Percentiles rank a stretch among this genome's conserved stretches.
Evolutionary conservation across 148 eudicot genomes (phyloP).

Genomic region (Linanthus parryae): DNA sequence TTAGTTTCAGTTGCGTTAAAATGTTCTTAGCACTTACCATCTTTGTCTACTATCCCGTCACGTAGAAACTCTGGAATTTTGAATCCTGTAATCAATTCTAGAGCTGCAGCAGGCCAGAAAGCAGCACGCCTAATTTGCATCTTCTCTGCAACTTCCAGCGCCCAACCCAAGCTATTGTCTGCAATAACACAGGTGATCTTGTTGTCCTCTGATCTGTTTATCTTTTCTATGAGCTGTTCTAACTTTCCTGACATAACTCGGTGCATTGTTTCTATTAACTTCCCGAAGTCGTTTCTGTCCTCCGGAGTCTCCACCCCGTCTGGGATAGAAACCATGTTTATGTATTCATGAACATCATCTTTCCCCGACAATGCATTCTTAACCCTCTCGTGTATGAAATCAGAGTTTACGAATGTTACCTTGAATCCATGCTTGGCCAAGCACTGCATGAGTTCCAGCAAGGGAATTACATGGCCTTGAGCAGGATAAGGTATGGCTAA

Average conservation of each 20-base stretch:
- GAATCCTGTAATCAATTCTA: constrained; percentile 4
- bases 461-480: constrained; percentile 43
- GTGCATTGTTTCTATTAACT: no score
- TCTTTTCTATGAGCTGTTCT: constrained; percentile 13
- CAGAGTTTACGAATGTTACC: constrained; percentile 38
- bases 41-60: constrained; percentile 16
- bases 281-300: no score
- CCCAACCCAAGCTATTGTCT: constrained; percentile 21
- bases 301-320: no score
- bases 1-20: no score
- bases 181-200: constrained; percentile 24
- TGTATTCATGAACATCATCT: constrained; percentile 1
- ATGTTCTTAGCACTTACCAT: no score
- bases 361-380: constrained; percentile 12
- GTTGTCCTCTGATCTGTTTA: constrained; percentile 5
- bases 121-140: constrained; percentile 15
- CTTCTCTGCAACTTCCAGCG: constrained; percentile 11
- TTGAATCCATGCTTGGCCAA: constrained; percentile 20
- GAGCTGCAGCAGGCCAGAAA: constrained; percentile 21
- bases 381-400: constrained; percentile 24
- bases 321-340: constrained; percentile 24
- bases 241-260: constrained; percentile 21
- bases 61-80: constrained; percentile 13
- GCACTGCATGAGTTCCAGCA: constrained; percentile 23
- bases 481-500: constrained; percentile 33